These are phyloP conservation scores for Sarcodon sp. DNA, from an alignment of 768 basidiomycete genomes.

Conservation along the genomic window DNA sequence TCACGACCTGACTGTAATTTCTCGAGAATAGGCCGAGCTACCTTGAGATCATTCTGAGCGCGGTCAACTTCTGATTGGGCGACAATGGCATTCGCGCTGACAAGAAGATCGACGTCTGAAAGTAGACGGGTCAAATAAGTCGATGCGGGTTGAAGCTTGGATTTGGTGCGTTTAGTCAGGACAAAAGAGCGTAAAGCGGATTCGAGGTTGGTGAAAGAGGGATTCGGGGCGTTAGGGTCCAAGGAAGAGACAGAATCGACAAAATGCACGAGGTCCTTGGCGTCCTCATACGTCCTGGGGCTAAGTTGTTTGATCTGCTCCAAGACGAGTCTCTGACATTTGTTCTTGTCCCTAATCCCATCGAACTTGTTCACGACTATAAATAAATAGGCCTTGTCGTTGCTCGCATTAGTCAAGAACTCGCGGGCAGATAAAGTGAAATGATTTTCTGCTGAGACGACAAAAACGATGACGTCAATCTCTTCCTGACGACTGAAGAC, in stretches of 20 bases:
- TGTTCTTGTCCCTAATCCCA: slow-evolving; percentile 89
- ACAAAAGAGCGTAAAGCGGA: slow-evolving; percentile 88
- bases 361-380: slow-evolving; percentile 98
- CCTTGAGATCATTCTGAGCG: slow-evolving; percentile 57
- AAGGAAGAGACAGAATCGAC: slow-evolving; percentile 82
- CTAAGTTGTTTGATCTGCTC: slow-evolving; percentile 91
- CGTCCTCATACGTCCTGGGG: slow-evolving; percentile 85
- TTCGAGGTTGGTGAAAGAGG: slow-evolving; percentile 81
- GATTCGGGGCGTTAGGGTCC: slow-evolving; percentile 29
- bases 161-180: slow-evolving; percentile 89
- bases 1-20: slow-evolving; percentile 72
- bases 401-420: slow-evolving; percentile 84
- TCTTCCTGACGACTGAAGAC: slow-evolving; percentile 94
- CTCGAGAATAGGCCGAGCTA: slow-evolving; percentile 72
- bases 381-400: slow-evolving; percentile 97
- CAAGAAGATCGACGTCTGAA: slow-evolving; percentile 79
- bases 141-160: slow-evolving; percentile 87
- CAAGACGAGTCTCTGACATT: slow-evolving; percentile 76
- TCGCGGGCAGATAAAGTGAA: slow-evolving; percentile 94
- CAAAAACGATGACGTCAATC: slow-evolving; percentile 97
- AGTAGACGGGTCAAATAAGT: slow-evolving; percentile 90
- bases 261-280: slow-evolving; percentile 92
- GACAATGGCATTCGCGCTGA: slow-evolving; percentile 76
- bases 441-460: slow-evolving; percentile 96
- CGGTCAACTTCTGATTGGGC: slow-evolving; percentile 65